Percentiles rank a stretch among this genome's conserved stretches.
phyloP scores from a whole-genome alignment of 352 stramenopile genomes.

The Globisporangium ultimum region DNA sequence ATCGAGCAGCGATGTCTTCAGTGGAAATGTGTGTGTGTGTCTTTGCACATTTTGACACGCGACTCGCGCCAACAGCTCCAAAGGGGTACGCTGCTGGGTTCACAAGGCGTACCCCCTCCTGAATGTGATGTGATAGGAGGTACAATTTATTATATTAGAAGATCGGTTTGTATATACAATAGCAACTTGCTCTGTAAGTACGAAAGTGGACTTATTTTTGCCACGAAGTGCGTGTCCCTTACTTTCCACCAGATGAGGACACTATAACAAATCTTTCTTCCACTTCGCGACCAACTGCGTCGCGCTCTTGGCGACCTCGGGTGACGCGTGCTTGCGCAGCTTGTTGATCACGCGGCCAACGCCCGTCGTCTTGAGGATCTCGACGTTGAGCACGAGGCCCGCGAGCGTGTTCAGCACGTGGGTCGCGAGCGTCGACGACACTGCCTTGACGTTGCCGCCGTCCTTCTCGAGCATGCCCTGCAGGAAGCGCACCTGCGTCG shows the following conservation, averaged over 20 bases:
- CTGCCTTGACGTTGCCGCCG: constrained; percentile 62
- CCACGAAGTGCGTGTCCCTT: background rate
- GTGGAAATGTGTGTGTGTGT: background rate
- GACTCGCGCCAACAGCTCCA: background rate
- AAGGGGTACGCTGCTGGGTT: background rate
- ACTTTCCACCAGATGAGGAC: background rate
- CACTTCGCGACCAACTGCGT: constrained; percentile 78
- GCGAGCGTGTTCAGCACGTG: constrained; percentile 71
- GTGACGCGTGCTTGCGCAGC: constrained; percentile 67
- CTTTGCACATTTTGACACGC: background rate
- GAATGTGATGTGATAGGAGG: background rate
- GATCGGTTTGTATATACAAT: background rate
- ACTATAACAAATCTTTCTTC: constrained; percentile 80
- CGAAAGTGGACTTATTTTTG: background rate
- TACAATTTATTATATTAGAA: constrained; percentile 1
- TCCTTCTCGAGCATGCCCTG: constrained; percentile 75
- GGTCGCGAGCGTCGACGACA: constrained; percentile 57
- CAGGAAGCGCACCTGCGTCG: constrained; percentile 63
- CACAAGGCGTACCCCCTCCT: background rate
- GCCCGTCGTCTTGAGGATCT: constrained; percentile 82
- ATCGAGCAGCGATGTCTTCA: background rate
- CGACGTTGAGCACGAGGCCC: constrained; percentile 69
- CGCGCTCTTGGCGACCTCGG: constrained; percentile 60
- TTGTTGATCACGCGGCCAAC: constrained; percentile 86
- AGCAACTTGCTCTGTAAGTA: background rate